Evolutionary conservation across 1,284 basidiomycete genomes (phyloP).

Genomic region (Heliocybe sulcata): DNA sequence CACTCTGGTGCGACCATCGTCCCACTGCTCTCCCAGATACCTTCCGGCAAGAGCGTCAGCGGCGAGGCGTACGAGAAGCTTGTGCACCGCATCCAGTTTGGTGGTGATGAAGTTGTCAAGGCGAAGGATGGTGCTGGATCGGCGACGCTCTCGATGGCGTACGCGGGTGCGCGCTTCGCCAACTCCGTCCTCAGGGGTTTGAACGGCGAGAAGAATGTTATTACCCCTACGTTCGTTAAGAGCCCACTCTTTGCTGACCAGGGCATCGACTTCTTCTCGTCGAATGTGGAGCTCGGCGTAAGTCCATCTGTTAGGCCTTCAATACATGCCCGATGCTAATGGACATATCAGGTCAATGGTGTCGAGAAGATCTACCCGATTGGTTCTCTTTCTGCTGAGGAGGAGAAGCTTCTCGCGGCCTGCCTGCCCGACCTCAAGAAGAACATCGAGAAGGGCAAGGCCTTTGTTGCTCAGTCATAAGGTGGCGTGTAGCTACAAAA

Average conservation of each 20-base stretch:
- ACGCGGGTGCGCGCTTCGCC: constrained; percentile 88
- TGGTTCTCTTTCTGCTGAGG: constrained; percentile 69
- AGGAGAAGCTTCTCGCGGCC: constrained; percentile 82
- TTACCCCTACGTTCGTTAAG: constrained; percentile 86
- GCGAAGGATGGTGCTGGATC: constrained; percentile 87
- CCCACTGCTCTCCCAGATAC: constrained; percentile 84
- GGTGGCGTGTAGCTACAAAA: constrained; percentile 1
- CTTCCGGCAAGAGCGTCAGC: constrained; percentile 53
- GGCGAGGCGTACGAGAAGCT: constrained; percentile 69
- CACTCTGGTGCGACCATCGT: constrained; percentile 97
- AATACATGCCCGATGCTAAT: constrained; percentile 5
- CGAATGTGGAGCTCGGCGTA: constrained; percentile 87
- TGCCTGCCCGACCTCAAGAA: constrained; percentile 92
- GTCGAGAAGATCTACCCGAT: constrained; percentile 86
- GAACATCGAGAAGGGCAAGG: constrained; percentile 94
- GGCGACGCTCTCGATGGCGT: constrained; percentile 89
- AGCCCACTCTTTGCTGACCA: constrained; percentile 78
- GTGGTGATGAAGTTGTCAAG: constrained; percentile 91
- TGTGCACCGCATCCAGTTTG: constrained; percentile 91
- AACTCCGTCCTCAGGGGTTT: constrained; percentile 78
- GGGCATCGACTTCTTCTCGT: constrained; percentile 88
- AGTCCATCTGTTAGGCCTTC: constrained; percentile 21
- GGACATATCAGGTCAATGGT: constrained; percentile 59
- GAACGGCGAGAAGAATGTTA: constrained; percentile 79
- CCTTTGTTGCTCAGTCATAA: constrained; percentile 45